These are phyloP conservation scores for Alternaria gaisen DNA, from an alignment of 2,329 filamentous ascomycete genomes.

Conservation along the genomic window DNA sequence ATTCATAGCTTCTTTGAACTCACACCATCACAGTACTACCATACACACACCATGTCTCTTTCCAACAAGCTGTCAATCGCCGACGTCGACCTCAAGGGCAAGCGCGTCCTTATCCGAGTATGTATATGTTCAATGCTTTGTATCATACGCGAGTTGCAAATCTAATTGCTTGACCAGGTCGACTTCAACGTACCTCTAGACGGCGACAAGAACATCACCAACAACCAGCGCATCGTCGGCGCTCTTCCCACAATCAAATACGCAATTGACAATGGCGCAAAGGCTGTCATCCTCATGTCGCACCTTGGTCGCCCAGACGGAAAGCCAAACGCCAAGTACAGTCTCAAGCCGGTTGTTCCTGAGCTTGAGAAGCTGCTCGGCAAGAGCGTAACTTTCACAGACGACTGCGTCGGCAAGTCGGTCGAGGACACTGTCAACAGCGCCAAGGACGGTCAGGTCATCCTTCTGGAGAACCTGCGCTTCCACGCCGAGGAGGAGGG, in stretches of 20 bases:
- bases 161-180: conserved; percentile 67
- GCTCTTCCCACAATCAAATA: conserved; percentile 96
- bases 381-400: conserved; percentile 84
- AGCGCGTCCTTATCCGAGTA: conserved; percentile 97
- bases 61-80: conserved; percentile 97
- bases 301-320: conserved; percentile 97
- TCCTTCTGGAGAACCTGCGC: conserved; percentile 96
- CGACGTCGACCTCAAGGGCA: conserved; percentile 96
- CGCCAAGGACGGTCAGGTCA: conserved; percentile 80
- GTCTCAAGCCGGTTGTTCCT: conserved; percentile 86
- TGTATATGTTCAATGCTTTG: conserved; percentile 52
- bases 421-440: conserved; percentile 89
- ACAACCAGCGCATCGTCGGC: conserved; percentile 97
- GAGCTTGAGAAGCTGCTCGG: conserved; percentile 91
- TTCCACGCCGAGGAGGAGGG: conserved; percentile 99
- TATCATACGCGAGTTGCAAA: neutral
- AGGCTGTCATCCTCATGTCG: conserved; percentile 96
- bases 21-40: conserved; percentile 11
- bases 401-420: conserved; percentile 89
- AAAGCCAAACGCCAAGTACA: conserved; percentile 90
- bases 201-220: conserved; percentile 90
- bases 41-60: conserved; percentile 79
- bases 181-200: conserved; percentile 99
- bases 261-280: conserved; percentile 87
- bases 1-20: conserved; percentile 5